Conservation (phyloP, 805 yeast genomes). For the Saccharomycopsis vini region DNA sequence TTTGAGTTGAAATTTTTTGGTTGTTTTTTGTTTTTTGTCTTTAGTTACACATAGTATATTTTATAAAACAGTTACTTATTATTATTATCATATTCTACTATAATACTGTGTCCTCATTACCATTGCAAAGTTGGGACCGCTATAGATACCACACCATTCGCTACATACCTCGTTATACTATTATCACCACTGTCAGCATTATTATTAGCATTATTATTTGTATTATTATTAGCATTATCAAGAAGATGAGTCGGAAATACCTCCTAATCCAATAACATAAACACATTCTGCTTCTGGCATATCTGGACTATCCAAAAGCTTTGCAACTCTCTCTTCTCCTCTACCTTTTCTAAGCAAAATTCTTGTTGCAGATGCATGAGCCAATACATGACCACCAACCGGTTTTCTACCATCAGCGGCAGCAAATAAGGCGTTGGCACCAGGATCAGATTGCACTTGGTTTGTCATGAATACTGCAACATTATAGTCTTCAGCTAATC, state of each 20-base stretch:
- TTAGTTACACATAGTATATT: no score
- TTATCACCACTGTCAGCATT: no score
- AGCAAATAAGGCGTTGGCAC: conserved; percentile 70
- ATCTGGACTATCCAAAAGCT: conserved; percentile 72
- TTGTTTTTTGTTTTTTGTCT: no score
- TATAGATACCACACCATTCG: no score
- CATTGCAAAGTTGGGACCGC: no score
- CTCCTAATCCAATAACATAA: conserved; percentile 61
- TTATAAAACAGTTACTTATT: no score
- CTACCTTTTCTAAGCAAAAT: conserved; percentile 66
- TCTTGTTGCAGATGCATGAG: conserved; percentile 75
- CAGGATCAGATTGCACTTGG: conserved; percentile 80
- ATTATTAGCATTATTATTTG: no score
- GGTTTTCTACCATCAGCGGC: conserved; percentile 81
- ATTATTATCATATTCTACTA: no score
- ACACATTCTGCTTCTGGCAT: conserved; percentile 76
- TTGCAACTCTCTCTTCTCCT: conserved; percentile 74
- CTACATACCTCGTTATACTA: no score
- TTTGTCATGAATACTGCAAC: conserved; percentile 68
- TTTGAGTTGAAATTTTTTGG: no score
- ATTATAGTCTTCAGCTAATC: conserved; percentile 72
- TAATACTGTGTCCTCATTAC: no score
- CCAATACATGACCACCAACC: conserved; percentile 75
- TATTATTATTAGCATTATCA: no score
- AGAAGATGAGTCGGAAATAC: conserved; percentile 44